A percentile compares a stretch with the other conserved stretches of the same genome.
Conservation (phyloP, 495 filamentous ascomycete species). For the Penicillium canariense region DNA sequence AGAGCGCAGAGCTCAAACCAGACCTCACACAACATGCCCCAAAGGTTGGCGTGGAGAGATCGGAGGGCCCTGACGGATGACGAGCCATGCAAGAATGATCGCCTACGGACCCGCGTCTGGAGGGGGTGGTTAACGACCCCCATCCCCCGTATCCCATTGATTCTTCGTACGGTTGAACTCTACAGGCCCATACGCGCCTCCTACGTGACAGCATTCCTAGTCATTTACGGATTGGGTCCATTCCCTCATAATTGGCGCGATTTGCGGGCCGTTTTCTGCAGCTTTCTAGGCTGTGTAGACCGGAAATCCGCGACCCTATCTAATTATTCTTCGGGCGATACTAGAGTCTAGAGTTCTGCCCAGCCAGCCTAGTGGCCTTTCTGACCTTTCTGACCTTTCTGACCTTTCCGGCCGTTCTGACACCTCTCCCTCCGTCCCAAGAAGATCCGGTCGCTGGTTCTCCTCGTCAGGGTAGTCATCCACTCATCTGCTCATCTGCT, state of each 20-base stretch:
- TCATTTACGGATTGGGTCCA: background rate
- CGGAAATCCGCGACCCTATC: background rate
- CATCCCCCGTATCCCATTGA: too few species aligned
- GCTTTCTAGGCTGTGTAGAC: background rate
- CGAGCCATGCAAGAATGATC: too few species aligned
- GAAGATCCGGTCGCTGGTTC: background rate
- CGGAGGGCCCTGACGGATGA: background rate
- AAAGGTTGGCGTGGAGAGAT: slow-evolving; percentile 3
- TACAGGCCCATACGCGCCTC: slow-evolving; percentile 3
- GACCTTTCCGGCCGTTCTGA: too few species aligned
- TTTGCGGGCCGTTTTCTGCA: background rate
- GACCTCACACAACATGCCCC: slow-evolving; percentile 19
- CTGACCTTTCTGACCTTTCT: too few species aligned
- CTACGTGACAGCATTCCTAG: slow-evolving; percentile 27
- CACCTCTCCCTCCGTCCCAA: background rate
- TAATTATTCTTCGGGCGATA: too few species aligned
- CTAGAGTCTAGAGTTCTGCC: background rate
- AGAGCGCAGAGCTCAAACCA: slow-evolving; percentile 10
- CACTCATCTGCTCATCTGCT: background rate
- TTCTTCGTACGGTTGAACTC: too few species aligned
- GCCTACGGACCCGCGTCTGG: too few species aligned
- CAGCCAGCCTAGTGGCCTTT: background rate
- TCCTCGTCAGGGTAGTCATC: background rate
- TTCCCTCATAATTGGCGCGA: background rate
- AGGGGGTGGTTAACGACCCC: too few species aligned